Percentiles rank a stretch among this genome's conserved stretches.
phyloP scores from a whole-genome alignment of 495 filamentous ascomycete genomes.

The Paragyromitra xinjiangensis region DNA sequence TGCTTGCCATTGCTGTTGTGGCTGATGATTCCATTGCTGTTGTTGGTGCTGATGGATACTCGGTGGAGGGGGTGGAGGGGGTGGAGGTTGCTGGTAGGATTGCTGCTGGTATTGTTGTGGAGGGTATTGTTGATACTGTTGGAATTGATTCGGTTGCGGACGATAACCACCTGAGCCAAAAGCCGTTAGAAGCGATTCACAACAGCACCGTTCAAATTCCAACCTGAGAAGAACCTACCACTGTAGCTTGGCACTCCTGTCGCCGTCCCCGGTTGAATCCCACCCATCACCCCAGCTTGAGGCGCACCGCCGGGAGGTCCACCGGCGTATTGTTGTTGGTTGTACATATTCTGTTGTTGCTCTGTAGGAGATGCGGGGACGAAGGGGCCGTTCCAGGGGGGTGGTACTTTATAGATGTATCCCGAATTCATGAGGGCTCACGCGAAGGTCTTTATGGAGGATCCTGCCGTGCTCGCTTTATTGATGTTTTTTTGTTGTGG shows the following conservation, averaged over 20 bases:
- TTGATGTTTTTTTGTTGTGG: constrained; percentile 7
- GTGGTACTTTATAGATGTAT: constrained; percentile 47
- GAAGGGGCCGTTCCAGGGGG: constrained; percentile 35
- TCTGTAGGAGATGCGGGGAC: constrained; percentile 7
- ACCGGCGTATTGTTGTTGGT: constrained; percentile 41
- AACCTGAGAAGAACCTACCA: constrained; percentile 25
- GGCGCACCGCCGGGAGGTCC: constrained; percentile 43
- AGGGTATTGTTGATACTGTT: constrained; percentile 39
- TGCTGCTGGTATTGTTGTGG: constrained; percentile 51
- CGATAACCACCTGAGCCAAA: constrained; percentile 27
- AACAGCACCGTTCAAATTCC: neutral
- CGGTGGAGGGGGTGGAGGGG: constrained; percentile 19
- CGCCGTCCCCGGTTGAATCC: constrained; percentile 48
- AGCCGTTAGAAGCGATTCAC: constrained; percentile 4
- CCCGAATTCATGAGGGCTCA: constrained; percentile 5
- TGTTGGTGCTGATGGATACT: constrained; percentile 11
- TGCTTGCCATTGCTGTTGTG: constrained; percentile 40
- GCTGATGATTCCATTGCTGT: constrained; percentile 32
- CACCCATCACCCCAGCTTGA: constrained; percentile 24
- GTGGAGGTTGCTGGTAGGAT: constrained; percentile 27
- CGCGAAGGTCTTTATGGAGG: no score
- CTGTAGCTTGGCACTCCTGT: constrained; percentile 48
- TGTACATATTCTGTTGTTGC: constrained; percentile 48
- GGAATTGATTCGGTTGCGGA: constrained; percentile 35
- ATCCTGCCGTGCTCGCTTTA: neutral